Evolutionary conservation across 148 eudicot genomes (phyloP).

Genomic region (Camellia granthamiana): DNA sequence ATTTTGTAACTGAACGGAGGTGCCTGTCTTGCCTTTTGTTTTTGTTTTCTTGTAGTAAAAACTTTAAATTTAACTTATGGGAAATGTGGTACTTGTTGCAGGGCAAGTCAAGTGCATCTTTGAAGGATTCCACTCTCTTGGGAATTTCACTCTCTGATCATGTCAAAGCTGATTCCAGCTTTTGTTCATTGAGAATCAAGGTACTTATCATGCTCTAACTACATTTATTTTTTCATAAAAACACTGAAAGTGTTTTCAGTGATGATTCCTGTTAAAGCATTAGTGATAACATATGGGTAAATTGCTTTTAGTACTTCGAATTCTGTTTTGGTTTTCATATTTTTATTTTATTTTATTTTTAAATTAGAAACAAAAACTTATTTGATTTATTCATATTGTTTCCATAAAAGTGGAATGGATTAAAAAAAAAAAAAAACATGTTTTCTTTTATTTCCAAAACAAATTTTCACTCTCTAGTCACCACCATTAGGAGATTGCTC

Average conservation of each 20-base stretch:
- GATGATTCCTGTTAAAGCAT: not conserved
- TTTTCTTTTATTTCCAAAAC: too few relatives aligned
- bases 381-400: too few relatives aligned
- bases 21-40: not conserved
- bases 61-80: not conserved
- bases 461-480: too few relatives aligned
- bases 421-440: too few relatives aligned
- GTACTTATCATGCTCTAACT: conserved; percentile 19
- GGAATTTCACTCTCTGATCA: conserved; percentile 51
- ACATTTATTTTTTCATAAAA: not conserved
- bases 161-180: conserved; percentile 40
- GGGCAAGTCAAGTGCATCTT: conserved; percentile 40
- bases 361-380: too few relatives aligned
- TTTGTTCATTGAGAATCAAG: conserved; percentile 47
- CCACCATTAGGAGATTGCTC: too few relatives aligned
- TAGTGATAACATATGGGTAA: not conserved
- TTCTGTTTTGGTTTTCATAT: not conserved
- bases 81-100: conserved; percentile 17
- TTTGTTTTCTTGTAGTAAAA: not conserved
- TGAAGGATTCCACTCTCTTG: conserved; percentile 51
- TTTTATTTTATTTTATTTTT: too few relatives aligned
- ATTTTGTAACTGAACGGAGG: too few relatives aligned
- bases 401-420: too few relatives aligned
- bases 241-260: not conserved
- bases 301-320: not conserved